A percentile compares a stretch with the other conserved stretches of the same genome.
Evolutionary conservation across 2,329 filamentous ascomycete species (phyloP).

Genomic region (Fusarium sp.): DNA sequence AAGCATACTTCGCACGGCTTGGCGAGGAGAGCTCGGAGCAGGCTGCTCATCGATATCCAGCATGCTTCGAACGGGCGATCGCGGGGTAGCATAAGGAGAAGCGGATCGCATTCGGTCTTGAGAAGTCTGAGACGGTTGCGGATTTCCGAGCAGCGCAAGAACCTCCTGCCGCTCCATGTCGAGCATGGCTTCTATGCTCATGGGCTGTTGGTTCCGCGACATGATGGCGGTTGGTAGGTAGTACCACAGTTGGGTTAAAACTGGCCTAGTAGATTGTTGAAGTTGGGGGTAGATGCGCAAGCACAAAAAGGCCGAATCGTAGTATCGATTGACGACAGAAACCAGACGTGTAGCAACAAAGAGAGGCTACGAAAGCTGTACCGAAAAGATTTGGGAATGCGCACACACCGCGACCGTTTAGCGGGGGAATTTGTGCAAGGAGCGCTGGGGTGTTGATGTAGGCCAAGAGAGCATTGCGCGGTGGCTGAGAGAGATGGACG

Average conservation of each 20-base stretch:
- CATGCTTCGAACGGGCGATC: slow-evolving; percentile 73
- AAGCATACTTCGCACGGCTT: slow-evolving; percentile 68
- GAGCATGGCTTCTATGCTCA: slow-evolving; percentile 82
- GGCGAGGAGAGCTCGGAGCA: slow-evolving; percentile 52
- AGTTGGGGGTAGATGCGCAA: background rate
- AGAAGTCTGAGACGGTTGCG: slow-evolving; percentile 44
- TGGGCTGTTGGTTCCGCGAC: slow-evolving; percentile 57
- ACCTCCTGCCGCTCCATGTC: slow-evolving; percentile 83
- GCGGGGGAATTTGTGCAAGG: slow-evolving; percentile 14
- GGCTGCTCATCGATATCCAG: slow-evolving; percentile 40
- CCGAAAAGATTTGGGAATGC: slow-evolving; percentile 7
- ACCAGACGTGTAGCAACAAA: background rate
- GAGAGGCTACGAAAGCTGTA: slow-evolving; percentile 2
- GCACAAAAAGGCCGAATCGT: background rate
- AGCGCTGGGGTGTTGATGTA: slow-evolving; percentile 16
- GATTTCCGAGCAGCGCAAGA: slow-evolving; percentile 73
- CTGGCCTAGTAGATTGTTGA: background rate
- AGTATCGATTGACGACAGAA: background rate
- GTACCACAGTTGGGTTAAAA: slow-evolving; percentile 3
- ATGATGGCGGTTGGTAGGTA: slow-evolving; percentile 41
- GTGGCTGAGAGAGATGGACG: slow-evolving; percentile 3
- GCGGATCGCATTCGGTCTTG: slow-evolving; percentile 58
- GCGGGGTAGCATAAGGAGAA: slow-evolving; percentile 68
- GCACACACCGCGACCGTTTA: slow-evolving; percentile 22
- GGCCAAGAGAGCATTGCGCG: slow-evolving; percentile 33